Conservation (phyloP, 352 stramenopile genomes). For the Plasmopara muralis region DNA sequence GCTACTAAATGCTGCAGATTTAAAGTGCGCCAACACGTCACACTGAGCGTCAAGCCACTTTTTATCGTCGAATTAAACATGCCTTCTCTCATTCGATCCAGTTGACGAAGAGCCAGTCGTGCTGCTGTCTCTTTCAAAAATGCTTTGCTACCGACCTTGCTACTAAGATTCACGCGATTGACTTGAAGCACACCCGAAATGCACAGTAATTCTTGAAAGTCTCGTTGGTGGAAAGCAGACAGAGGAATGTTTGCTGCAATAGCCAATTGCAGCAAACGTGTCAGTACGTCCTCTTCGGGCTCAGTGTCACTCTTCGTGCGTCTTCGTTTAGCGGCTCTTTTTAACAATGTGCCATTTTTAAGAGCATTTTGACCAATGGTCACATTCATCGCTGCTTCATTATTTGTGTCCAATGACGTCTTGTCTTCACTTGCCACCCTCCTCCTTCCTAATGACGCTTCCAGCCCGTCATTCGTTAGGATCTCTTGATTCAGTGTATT, state of each 20-base stretch:
- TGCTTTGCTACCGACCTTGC: conserved; percentile 17
- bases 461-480: conserved; percentile 9
- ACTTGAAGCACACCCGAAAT: conserved; percentile 13
- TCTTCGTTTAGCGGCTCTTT: conserved; percentile 11
- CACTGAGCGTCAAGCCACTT: conserved; percentile 64
- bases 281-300: conserved; percentile 6
- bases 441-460: conserved; percentile 6
- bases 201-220: conserved; percentile 41
- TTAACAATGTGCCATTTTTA: conserved; percentile 7
- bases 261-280: conserved; percentile 24
- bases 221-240: conserved; percentile 30
- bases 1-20: conserved; percentile 61
- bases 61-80: conserved; percentile 82
- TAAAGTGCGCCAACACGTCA: conserved; percentile 61
- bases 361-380: conserved; percentile 5
- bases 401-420: background rate
- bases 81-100: conserved; percentile 74
- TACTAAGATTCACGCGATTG: conserved; percentile 11
- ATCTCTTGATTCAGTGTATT: conserved; percentile 1
- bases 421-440: conserved; percentile 16
- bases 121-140: conserved; percentile 38
- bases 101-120: conserved; percentile 38
- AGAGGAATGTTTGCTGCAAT: conserved; percentile 35
- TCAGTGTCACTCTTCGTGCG: conserved; percentile 10
- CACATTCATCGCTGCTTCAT: conserved; percentile 6